These are phyloP conservation scores for Plasmodium yoelii DNA, from an alignment of 169 alveolate species.

Conservation along the genomic window DNA sequence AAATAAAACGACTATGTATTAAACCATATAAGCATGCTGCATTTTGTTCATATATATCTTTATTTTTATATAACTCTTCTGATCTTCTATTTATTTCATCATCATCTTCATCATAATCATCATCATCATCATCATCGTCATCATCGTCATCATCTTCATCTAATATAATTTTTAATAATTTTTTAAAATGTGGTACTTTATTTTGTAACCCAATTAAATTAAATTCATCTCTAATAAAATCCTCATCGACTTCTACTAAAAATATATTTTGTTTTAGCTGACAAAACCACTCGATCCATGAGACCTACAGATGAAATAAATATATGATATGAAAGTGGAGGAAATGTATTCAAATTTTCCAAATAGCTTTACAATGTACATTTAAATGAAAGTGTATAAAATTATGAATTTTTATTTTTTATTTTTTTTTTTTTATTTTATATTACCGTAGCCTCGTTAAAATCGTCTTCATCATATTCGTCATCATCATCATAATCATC, in stretches of 20 bases:
- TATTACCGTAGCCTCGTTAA: constrained; percentile 71
- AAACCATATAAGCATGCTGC: constrained; percentile 93
- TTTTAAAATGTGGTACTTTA: constrained; percentile 89
- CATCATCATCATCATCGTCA: constrained; percentile 86
- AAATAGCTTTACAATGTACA: not conserved
- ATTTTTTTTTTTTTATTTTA: not conserved
- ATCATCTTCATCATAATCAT: constrained; percentile 80
- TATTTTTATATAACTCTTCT: constrained; percentile 79
- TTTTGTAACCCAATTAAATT: constrained; percentile 91
- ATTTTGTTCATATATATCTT: constrained; percentile 86
- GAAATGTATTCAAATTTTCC: not conserved
- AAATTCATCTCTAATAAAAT: constrained; percentile 94
- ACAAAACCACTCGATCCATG: constrained; percentile 98
- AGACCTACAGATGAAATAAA: constrained; percentile 78
- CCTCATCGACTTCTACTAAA: constrained; percentile 95
- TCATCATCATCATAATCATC: constrained; percentile 67
- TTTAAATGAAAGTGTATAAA: too few species aligned
- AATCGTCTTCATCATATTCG: constrained; percentile 73
- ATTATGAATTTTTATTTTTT: too few species aligned
- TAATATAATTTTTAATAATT: constrained; percentile 90
- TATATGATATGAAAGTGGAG: not conserved
- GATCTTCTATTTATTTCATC: constrained; percentile 79
- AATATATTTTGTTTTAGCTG: constrained; percentile 94
- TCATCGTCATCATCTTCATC: constrained; percentile 89
- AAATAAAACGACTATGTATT: constrained; percentile 92